Percentiles rank a stretch among this genome's conserved stretches.
Evolutionary conservation across 768 basidiomycete species (phyloP).

Genomic region (Boletus patriciae): DNA sequence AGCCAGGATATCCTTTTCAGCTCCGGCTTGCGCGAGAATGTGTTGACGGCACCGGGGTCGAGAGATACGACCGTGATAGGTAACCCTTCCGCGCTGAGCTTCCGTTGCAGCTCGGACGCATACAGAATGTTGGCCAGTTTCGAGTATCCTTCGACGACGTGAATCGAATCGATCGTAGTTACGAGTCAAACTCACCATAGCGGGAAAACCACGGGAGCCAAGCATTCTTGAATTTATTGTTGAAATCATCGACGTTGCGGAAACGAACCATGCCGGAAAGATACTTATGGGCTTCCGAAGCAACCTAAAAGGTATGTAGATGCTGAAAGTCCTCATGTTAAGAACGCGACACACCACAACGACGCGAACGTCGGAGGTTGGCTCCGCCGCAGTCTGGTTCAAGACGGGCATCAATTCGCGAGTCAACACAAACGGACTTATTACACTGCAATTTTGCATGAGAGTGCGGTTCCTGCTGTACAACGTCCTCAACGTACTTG

Average conservation of each 20-base stretch:
- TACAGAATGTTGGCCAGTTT: constrained; percentile 56
- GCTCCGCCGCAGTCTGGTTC: constrained; percentile 45
- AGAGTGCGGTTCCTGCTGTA: background rate
- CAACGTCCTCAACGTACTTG: constrained; percentile 37
- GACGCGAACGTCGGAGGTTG: constrained; percentile 58
- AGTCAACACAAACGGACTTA: constrained; percentile 59
- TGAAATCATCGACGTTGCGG: constrained; percentile 37
- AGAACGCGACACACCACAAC: constrained; percentile 45
- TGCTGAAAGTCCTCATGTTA: background rate
- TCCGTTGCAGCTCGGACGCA: constrained; percentile 49
- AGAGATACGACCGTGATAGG: constrained; percentile 29
- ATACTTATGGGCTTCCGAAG: constrained; percentile 31
- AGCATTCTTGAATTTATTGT: constrained; percentile 32
- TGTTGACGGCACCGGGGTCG: constrained; percentile 35
- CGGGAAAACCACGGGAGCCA: constrained; percentile 17
- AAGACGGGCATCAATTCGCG: constrained; percentile 53
- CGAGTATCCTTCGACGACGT: constrained; percentile 38
- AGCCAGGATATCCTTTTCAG: constrained; percentile 21
- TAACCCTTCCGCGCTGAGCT: constrained; percentile 32
- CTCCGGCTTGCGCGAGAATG: constrained; percentile 27
- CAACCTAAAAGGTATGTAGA: constrained; percentile 26
- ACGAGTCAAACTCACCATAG: constrained; percentile 34
- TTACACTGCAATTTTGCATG: constrained; percentile 33
- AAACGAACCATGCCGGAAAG: constrained; percentile 28
- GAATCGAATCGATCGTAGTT: background rate